Base-by-base conservation (phyloP, 176 grass and related monocot genomes). In the Triticum dicoccoides region DNA sequence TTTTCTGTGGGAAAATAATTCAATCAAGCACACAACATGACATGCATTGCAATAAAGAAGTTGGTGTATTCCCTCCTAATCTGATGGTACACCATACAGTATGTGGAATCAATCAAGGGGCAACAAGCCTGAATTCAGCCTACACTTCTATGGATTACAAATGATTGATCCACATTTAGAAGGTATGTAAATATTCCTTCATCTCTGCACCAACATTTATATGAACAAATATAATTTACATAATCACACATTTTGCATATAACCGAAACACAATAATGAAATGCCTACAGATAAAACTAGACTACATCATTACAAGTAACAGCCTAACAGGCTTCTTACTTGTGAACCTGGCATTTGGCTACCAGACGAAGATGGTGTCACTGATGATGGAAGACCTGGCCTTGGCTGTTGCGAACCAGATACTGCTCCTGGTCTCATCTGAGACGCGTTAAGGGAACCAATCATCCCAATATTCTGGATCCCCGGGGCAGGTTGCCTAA, bases 391-490 rank as follows among this genome's bases (percentile, higher is more conserved):
- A 81, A 80, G 87, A 69, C 78, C 73, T 77, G 92, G 87, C 83
- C 97, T 90, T 79, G 86, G 85, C 47, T 89, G 88, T 56, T 91
- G 97, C 27, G 87, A 78, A 73, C 86, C 69, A 54, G 93, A 58
- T 59, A 82, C 44, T 77, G 78, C 44, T 86, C 66, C 86, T 52
- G 97, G 82, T 69, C 94, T 91, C 78, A 98, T 88, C 67, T 96
- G 94, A 74, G 93, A 61, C 34, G 90, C 49, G 65, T 62, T 88
- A 67, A 94, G 65, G 85, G 93, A 92, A 73, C 90, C 91, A 85
- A 94, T 86, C 85, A 88, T 91, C 24, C 94, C 97, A 80, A 92
- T 92, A 79, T 95, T 95, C 62, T 98, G 95, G 88, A 92, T 98
- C 77, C 91, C 93, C 62, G 90, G 92, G 70, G 84, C 85, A 68